Percentiles rank a stretch among this genome's conserved stretches.
These are phyloP conservation scores for Kokia cookei DNA, from an alignment of 441 rosid species.

Conservation along the genomic window DNA sequence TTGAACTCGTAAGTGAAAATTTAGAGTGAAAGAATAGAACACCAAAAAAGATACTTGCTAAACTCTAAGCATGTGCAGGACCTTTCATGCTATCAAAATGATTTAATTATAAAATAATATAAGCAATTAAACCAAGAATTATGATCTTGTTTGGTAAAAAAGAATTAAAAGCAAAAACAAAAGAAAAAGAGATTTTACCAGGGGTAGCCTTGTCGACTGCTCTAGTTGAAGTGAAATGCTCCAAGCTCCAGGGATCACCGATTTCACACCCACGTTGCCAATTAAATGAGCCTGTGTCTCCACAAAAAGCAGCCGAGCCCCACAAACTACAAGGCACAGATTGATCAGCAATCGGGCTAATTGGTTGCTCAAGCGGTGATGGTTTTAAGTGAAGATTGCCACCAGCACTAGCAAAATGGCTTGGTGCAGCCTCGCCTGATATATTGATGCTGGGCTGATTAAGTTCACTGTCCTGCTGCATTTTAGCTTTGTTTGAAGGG, in stretches of 20 bases:
- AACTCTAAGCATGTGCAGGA: neutral
- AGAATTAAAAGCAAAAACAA: neutral
- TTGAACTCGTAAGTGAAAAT: neutral
- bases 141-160: neutral
- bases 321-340: neutral
- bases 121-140: neutral
- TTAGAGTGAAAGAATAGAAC: neutral
- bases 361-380: neutral
- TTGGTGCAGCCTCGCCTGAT: neutral
- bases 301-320: neutral
- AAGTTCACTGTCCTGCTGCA: neutral
- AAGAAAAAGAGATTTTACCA: neutral
- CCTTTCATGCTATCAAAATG: neutral
- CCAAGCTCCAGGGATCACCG: neutral
- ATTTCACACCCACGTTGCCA: neutral
- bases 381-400: neutral
- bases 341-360: neutral
- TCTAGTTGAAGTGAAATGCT: neutral
- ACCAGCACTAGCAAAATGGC: neutral
- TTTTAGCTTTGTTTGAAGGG: neutral
- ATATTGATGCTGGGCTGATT: neutral
- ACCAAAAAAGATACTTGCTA: neutral
- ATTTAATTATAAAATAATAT: neutral
- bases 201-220: neutral
- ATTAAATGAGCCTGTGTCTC: slow-evolving; percentile 2